Evolutionary conservation across 805 yeast genomes (phyloP).

Genomic region (Nakazawaea populi): DNA sequence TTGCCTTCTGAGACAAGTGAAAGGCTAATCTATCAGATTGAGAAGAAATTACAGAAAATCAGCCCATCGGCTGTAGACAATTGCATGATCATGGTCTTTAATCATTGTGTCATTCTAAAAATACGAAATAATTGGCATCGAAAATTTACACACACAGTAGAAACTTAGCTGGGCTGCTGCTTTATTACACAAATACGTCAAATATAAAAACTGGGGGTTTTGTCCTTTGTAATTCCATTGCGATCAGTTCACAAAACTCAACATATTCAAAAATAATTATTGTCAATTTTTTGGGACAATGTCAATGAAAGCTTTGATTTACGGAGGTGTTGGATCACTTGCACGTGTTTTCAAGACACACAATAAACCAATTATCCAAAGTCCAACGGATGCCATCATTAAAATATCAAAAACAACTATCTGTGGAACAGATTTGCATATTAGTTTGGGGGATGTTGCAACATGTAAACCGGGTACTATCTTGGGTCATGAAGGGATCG

Average conservation of each 20-base stretch:
- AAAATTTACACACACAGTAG: too few species aligned
- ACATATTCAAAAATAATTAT: too few species aligned
- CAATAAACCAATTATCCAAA: conserved; percentile 35
- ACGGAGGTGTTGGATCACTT: conserved; percentile 36
- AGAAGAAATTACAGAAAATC: neutral
- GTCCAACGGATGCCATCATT: conserved; percentile 51
- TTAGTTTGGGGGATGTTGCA: conserved; percentile 55
- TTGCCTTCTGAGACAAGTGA: too few species aligned
- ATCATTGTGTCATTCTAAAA: neutral
- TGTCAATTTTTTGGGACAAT: neutral
- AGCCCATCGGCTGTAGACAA: neutral
- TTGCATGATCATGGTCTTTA: neutral
- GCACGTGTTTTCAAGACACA: conserved; percentile 26
- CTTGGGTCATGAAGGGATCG: conserved; percentile 62
- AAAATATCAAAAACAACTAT: conserved; percentile 54
- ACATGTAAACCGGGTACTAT: conserved; percentile 40
- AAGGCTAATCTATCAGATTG: too few species aligned
- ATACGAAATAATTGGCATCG: too few species aligned
- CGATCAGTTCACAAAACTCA: too few species aligned
- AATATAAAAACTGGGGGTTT: neutral
- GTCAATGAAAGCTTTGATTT: conserved; percentile 42
- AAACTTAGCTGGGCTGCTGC: too few species aligned
- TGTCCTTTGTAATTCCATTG: neutral
- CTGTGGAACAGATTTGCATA: conserved; percentile 62
- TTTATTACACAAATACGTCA: too few species aligned